Evolutionary conservation across 345 rosid species (phyloP).

Genomic region (Populus euphratica): DNA sequence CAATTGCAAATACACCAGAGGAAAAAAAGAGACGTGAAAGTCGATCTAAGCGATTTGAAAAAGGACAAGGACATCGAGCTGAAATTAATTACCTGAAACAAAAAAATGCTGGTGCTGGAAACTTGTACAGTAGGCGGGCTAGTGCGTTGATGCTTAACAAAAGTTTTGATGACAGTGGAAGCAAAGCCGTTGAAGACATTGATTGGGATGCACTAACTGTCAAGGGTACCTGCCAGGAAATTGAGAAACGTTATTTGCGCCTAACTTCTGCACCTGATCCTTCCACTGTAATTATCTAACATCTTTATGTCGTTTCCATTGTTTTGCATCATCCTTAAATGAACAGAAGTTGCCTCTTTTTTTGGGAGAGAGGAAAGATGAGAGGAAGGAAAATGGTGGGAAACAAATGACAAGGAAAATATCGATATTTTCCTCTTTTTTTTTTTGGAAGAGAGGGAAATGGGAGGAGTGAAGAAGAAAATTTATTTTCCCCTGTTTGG

Average conservation of each 20-base stretch:
- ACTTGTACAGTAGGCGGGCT: constrained; percentile 66
- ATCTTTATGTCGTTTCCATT: constrained; percentile 10
- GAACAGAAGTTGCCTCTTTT: background rate
- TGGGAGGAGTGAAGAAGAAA: background rate
- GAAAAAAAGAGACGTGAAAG: constrained; percentile 90
- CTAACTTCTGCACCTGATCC: constrained; percentile 99
- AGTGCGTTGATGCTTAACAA: constrained; percentile 68
- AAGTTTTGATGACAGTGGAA: constrained; percentile 68
- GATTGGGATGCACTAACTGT: constrained; percentile 98
- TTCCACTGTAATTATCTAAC: constrained; percentile 59
- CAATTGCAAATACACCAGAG: constrained; percentile 71
- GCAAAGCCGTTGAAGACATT: constrained; percentile 95
- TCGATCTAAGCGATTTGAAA: constrained; percentile 91
- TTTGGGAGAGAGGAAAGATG: background rate
- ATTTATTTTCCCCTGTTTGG: background rate
- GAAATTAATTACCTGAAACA: constrained; percentile 51
- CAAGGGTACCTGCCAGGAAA: constrained; percentile 91
- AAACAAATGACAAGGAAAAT: background rate
- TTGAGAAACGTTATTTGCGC: constrained; percentile 95
- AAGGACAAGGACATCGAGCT: constrained; percentile 58
- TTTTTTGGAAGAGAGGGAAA: background rate
- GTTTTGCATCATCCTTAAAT: background rate
- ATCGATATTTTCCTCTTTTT: too few species aligned
- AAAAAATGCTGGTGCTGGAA: constrained; percentile 61
- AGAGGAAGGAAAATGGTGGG: background rate